Percentiles rank a stretch among this genome's conserved stretches.
These are phyloP conservation scores for Agrocybe praecox DNA, from an alignment of 768 basidiomycete species.

Conservation along the genomic window DNA sequence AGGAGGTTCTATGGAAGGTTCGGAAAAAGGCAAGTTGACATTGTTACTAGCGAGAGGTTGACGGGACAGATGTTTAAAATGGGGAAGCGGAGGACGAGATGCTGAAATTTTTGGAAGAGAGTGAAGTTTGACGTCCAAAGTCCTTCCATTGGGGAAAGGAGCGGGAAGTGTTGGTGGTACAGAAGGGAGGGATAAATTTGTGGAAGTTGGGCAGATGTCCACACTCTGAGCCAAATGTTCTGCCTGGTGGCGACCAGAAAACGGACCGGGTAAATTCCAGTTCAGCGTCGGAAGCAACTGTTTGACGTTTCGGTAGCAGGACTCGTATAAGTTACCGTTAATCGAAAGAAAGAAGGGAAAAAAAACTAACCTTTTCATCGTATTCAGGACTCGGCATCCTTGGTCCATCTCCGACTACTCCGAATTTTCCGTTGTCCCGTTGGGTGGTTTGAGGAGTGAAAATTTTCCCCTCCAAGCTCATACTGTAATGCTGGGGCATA, in stretches of 20 bases:
- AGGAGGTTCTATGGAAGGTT: constrained; percentile 50
- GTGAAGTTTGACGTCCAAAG: constrained; percentile 59
- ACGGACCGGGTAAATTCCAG: constrained; percentile 73
- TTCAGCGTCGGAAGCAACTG: constrained; percentile 80
- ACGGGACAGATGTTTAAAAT: constrained; percentile 24
- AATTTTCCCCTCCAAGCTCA: no score
- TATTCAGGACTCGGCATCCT: constrained; percentile 61
- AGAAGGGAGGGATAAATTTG: constrained; percentile 75
- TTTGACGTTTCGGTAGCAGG: constrained; percentile 52
- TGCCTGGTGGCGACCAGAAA: constrained; percentile 37
- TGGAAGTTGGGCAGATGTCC: constrained; percentile 54
- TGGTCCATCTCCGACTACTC: constrained; percentile 81
- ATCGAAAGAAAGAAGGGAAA: constrained; percentile 18
- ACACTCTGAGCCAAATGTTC: constrained; percentile 40
- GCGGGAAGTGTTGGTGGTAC: constrained; percentile 71
- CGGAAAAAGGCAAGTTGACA: constrained; percentile 42
- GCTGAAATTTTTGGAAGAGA: constrained; percentile 35
- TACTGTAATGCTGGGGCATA: no score
- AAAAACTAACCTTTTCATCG: constrained; percentile 50
- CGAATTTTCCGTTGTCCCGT: constrained; percentile 47
- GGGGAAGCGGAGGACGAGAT: constrained; percentile 23
- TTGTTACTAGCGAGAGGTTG: constrained; percentile 5
- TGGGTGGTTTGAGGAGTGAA: constrained; percentile 25
- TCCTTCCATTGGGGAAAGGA: constrained; percentile 60
- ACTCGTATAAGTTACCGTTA: constrained; percentile 17